Percentiles rank a stretch among this genome's conserved stretches.
Evolutionary conservation across 371 early-diverging fungal species (phyloP).

Genomic region (Mortierella sp.): DNA sequence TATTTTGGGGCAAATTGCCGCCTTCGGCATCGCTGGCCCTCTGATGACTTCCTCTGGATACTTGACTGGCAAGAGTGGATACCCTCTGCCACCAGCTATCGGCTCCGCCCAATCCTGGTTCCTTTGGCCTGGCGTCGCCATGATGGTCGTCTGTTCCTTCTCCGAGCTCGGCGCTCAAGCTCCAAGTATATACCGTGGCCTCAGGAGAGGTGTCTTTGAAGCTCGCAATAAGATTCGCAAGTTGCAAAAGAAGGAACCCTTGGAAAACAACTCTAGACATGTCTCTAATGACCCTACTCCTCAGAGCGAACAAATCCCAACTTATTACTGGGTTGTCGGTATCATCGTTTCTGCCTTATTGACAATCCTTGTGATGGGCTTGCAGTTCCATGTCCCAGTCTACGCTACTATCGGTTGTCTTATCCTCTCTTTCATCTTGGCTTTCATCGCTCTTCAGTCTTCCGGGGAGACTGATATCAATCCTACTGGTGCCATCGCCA

Average conservation of each 20-base stretch:
- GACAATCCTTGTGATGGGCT: constrained; percentile 69
- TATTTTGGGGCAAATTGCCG: constrained; percentile 63
- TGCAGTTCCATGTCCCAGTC: constrained; percentile 68
- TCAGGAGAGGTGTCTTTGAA: constrained; percentile 58
- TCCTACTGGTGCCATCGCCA: constrained; percentile 72
- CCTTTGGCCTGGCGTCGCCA: constrained; percentile 79
- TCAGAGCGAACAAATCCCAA: constrained; percentile 65
- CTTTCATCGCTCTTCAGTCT: constrained; percentile 80
- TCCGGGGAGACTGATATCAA: constrained; percentile 75
- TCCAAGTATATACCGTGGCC: constrained; percentile 63
- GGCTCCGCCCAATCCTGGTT: constrained; percentile 65
- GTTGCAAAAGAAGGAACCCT: constrained; percentile 45
- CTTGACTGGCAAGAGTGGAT: constrained; percentile 56
- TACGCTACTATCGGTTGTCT: constrained; percentile 71
- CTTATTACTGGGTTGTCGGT: constrained; percentile 72
- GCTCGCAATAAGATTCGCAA: constrained; percentile 28
- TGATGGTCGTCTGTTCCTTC: constrained; percentile 76
- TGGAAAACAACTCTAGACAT: constrained; percentile 2
- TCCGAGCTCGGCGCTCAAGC: constrained; percentile 66
- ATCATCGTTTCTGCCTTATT: constrained; percentile 66
- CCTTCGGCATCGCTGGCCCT: constrained; percentile 67
- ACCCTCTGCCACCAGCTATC: constrained; percentile 35
- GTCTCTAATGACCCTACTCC: constrained; percentile 59
- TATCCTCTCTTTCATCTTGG: constrained; percentile 73
- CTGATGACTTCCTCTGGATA: constrained; percentile 58